Base-by-base conservation (phyloP, 78 protist genomes). In the Dictyostelium intermedium region DNA sequence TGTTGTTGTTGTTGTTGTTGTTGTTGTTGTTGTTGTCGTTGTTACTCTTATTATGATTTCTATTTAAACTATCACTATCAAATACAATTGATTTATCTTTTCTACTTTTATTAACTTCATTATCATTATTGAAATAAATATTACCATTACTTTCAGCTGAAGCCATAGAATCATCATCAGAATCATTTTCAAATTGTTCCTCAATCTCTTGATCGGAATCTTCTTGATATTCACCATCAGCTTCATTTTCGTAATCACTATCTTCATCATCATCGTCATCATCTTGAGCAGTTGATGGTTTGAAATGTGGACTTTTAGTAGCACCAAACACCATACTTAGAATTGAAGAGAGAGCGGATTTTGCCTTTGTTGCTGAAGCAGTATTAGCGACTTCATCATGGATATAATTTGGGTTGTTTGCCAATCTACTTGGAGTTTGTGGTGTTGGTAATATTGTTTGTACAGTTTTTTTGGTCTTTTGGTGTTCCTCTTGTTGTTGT, bases 361-460 rank as follows among this genome's bases (percentile, higher is more conserved):
- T 80, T 11, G 84, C 41, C 50, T 47, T 77, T 0, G 50, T 77
- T n/a, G 82, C 82, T 13, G 47, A 41, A 2, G 50, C 82, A 23
- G 82, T 41, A 23, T 18, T 34, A 11, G 43, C 82, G 7, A 10
- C 45, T 8, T 18, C 60, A 2, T 37, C 35, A 39, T 13, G 27
- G 0, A 20, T 20, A 13, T 37, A 27, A 14, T 76, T n/a, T 7
- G 56, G 25, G 0, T 9, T n/a, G 72, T 20, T 32, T 9, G 37
- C 43, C 5, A 10, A 20, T 76, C 61, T 39, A n/a, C 45, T 37
- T 76, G 82, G 47, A 30, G 82, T 76, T 39, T 39, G 56, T n/a
- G 82, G 82, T 23, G 82, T 39, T 76, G 82, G 56, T 34, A 76
- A 76, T 20, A 39, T 76, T 6, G 79, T 72, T 72, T 72, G 79